Percentiles rank a stretch among this genome's conserved stretches.
Conservation (phyloP, 1,284 basidiomycete species). For the Naganishia cerealis region DNA sequence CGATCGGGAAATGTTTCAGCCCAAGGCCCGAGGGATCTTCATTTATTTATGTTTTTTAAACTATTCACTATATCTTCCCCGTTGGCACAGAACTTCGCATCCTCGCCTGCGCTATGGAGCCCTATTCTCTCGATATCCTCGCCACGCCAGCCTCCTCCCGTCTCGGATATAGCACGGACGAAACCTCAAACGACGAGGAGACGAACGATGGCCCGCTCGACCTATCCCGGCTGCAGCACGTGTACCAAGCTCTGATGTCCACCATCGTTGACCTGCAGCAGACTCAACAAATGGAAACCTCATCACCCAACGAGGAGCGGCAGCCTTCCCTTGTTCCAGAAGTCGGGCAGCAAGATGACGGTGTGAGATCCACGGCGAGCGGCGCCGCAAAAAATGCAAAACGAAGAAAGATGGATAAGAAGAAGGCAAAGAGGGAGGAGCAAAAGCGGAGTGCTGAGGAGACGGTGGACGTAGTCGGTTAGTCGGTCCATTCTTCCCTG, state of each 20-base stretch:
- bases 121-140: no score
- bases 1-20: no score
- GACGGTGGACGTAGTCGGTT: constrained; percentile 21
- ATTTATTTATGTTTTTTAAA: no score
- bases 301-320: background rate
- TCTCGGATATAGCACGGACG: no score
- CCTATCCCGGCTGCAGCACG: background rate
- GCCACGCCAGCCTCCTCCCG: no score
- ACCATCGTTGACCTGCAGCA: background rate
- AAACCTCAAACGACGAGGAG: no score
- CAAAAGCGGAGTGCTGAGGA: constrained; percentile 11
- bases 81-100: no score
- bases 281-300: background rate
- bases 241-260: constrained; percentile 15
- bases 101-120: no score
- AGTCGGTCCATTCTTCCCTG: background rate
- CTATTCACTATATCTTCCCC: no score
- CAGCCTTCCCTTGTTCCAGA: background rate
- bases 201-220: background rate
- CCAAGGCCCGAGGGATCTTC: no score
- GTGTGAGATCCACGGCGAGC: background rate
- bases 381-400: constrained; percentile 17
- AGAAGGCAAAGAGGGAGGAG: constrained; percentile 29
- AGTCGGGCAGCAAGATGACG: background rate
- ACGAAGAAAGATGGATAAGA: constrained; percentile 32